Conservation (phyloP, 2,329 filamentous ascomycete species). For the Apiospora arundinis region DNA sequence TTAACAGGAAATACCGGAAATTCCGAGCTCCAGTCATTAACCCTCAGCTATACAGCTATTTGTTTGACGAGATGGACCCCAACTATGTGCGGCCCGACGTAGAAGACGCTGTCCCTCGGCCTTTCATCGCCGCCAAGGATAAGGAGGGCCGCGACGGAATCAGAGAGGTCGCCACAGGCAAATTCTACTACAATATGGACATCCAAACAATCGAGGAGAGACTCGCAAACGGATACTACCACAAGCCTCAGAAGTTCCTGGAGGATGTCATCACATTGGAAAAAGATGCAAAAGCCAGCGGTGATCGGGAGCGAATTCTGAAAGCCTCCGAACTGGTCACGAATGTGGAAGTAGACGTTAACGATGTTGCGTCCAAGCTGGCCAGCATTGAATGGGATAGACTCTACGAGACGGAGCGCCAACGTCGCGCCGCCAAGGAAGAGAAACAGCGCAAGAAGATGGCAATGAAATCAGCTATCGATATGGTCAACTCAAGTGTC, state of each 20-base stretch:
- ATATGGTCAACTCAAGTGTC: constrained; percentile 58
- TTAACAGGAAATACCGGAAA: constrained; percentile 87
- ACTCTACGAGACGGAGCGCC: constrained; percentile 75
- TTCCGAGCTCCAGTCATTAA: constrained; percentile 84
- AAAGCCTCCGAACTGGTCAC: constrained; percentile 91
- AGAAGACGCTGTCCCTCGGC: constrained; percentile 65
- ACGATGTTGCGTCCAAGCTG: constrained; percentile 73
- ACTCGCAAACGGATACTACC: constrained; percentile 96
- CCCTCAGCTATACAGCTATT: constrained; percentile 75
- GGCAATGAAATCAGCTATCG: constrained; percentile 62
- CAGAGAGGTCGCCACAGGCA: constrained; percentile 74
- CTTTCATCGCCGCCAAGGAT: constrained; percentile 82
- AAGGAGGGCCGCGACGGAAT: constrained; percentile 79
- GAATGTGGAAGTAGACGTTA: constrained; percentile 94
- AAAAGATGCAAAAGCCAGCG: constrained; percentile 81
- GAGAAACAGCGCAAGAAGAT: constrained; percentile 69
- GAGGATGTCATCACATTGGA: constrained; percentile 84
- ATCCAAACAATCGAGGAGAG: constrained; percentile 92
- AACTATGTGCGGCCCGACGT: constrained; percentile 67
- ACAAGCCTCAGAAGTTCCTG: constrained; percentile 86
- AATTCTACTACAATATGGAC: constrained; percentile 91
- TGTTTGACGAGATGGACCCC: constrained; percentile 84
- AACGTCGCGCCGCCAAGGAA: constrained; percentile 64
- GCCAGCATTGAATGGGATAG: constrained; percentile 79
- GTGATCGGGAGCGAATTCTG: constrained; percentile 82